phyloP scores from a whole-genome alignment of 2,329 filamentous ascomycete genomes.

The Hortaea werneckii region DNA sequence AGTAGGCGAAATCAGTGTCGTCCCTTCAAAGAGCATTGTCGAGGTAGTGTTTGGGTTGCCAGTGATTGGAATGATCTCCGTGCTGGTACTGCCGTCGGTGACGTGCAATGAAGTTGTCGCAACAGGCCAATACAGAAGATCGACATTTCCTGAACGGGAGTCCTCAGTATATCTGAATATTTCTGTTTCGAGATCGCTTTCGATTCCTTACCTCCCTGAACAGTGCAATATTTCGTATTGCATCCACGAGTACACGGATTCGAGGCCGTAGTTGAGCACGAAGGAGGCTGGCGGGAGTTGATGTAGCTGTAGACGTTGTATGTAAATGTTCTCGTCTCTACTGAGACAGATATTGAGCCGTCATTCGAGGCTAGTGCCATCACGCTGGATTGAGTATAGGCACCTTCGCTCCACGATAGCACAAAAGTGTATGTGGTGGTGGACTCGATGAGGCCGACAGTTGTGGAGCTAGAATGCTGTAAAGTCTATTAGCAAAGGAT shows the following conservation, averaged over 20 bases:
- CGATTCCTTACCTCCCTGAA: neutral
- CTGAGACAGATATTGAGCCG: neutral
- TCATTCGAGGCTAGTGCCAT: neutral
- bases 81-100: neutral
- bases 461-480: neutral
- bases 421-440: neutral
- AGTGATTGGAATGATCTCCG: constrained; percentile 1
- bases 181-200: too few species aligned
- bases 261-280: neutral
- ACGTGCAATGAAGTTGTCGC: neutral
- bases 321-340: neutral
- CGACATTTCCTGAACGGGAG: neutral
- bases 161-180: too few species aligned
- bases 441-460: neutral
- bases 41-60: neutral
- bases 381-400: too few species aligned
- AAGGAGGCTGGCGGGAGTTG: neutral
- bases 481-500: too few species aligned
- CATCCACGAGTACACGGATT: neutral
- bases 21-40: neutral
- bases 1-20: neutral
- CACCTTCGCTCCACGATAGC: too few species aligned
- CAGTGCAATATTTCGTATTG: neutral
- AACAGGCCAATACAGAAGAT: constrained; percentile 1
- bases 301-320: neutral